phyloP scores from a whole-genome alignment of 805 yeast species.

The Blastobotrys peoriensis region DNA sequence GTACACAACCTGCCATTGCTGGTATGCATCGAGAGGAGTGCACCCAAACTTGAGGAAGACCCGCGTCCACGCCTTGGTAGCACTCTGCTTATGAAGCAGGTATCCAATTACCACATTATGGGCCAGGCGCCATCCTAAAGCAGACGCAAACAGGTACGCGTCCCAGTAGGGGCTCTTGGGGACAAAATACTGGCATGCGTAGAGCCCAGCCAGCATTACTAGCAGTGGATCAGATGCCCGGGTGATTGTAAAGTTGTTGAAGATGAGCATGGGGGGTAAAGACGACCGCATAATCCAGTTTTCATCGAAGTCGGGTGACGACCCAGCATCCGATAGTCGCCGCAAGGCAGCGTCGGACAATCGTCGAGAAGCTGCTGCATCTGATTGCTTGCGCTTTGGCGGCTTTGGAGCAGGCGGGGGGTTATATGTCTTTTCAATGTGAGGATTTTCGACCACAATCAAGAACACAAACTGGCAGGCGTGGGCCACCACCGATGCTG shows the following conservation, averaged over 20 bases:
- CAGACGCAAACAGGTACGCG: slow-evolving; percentile 33
- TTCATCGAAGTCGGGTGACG: background rate
- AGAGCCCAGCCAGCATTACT: slow-evolving; percentile 39
- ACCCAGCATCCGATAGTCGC: too few species aligned
- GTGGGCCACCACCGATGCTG: slow-evolving; percentile 70
- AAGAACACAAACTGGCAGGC: slow-evolving; percentile 69
- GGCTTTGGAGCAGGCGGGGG: slow-evolving; percentile 20
- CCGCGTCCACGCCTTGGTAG: slow-evolving; percentile 56
- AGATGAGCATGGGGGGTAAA: slow-evolving; percentile 42
- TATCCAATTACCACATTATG: slow-evolving; percentile 47
- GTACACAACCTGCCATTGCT: slow-evolving; percentile 68
- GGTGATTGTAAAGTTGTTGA: slow-evolving; percentile 55
- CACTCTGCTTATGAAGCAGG: slow-evolving; percentile 54
- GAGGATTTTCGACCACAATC: slow-evolving; percentile 76
- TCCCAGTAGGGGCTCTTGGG: slow-evolving; percentile 29
- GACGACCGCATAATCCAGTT: slow-evolving; percentile 4
- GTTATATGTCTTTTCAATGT: slow-evolving; percentile 65
- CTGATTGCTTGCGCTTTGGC: slow-evolving; percentile 4
- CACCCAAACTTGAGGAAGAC: slow-evolving; percentile 58
- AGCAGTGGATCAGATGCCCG: slow-evolving; percentile 55
- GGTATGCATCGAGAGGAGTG: slow-evolving; percentile 57
- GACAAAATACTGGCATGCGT: slow-evolving; percentile 33
- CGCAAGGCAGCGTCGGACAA: background rate
- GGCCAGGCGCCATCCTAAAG: slow-evolving; percentile 43
- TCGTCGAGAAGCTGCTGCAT: slow-evolving; percentile 4